A percentile compares a stretch with the other conserved stretches of the same genome.
Evolutionary conservation across 192 early-diverging fungal species (phyloP).

Genomic region (Entomortierella chlamydospora): DNA sequence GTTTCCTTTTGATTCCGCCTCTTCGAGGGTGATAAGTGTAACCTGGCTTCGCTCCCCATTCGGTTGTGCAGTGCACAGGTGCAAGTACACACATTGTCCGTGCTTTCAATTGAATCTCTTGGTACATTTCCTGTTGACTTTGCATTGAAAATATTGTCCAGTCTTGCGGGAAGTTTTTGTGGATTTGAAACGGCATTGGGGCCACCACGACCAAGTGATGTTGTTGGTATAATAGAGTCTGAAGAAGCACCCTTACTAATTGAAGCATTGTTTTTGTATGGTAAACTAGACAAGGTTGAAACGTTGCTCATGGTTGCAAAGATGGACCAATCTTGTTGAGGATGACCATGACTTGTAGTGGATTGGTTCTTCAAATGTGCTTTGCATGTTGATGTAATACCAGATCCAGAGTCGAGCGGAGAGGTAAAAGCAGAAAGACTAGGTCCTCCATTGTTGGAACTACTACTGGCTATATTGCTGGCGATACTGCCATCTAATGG

Average conservation of each 20-base stretch:
- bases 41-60: neutral
- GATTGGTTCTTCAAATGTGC: neutral
- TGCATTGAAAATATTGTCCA: slow-evolving; percentile 29
- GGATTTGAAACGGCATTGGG: slow-evolving; percentile 2
- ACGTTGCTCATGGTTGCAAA: slow-evolving; percentile 54
- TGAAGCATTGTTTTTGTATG: slow-evolving; percentile 9
- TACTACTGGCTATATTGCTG: neutral
- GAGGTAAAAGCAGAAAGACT: neutral
- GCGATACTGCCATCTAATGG: neutral
- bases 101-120: neutral
- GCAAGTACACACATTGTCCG: slow-evolving; percentile 24
- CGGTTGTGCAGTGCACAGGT: slow-evolving; percentile 27
- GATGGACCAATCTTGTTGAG: slow-evolving; percentile 40
- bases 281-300: slow-evolving; percentile 25
- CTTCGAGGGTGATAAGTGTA: slow-evolving; percentile 5
- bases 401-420: neutral
- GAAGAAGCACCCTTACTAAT: neutral
- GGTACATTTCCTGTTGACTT: slow-evolving; percentile 3
- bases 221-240: neutral
- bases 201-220: neutral
- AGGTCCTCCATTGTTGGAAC: neutral
- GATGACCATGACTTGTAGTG: neutral
- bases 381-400: neutral
- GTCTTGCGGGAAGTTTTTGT: slow-evolving; percentile 14
- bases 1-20: slow-evolving; percentile 13